Conservation (phyloP, 2,329 filamentous ascomycete species). For the Ascosphaera aggregata region DNA sequence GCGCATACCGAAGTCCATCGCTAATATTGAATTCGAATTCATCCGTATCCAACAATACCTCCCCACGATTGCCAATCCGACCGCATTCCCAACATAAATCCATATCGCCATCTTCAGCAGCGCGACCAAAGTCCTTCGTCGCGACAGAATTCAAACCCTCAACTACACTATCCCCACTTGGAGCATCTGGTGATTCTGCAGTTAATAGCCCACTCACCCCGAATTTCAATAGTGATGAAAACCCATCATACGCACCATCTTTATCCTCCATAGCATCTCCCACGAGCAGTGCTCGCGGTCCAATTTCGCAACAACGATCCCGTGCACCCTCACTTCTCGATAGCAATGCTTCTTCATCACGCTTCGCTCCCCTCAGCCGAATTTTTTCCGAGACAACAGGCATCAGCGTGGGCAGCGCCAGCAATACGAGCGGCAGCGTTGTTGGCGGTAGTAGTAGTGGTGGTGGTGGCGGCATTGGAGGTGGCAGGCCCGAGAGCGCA, state of each 20-base stretch:
- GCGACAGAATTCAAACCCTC: constrained; percentile 8
- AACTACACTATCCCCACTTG: constrained; percentile 11
- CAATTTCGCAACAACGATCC: neutral
- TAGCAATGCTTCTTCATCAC: neutral
- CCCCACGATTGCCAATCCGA: constrained; percentile 3
- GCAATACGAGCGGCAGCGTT: neutral
- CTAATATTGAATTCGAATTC: constrained; percentile 12
- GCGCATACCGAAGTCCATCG: neutral
- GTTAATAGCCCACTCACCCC: constrained; percentile 5
- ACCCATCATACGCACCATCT: neutral
- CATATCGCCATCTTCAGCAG: constrained; percentile 23
- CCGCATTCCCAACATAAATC: constrained; percentile 11
- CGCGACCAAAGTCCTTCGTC: constrained; percentile 14
- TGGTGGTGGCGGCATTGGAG: neutral
- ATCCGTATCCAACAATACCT: neutral
- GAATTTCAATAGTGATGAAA: neutral
- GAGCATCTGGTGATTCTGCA: constrained; percentile 9
- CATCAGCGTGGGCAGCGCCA: neutral
- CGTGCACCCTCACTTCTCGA: neutral
- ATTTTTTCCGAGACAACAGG: constrained; percentile 49
- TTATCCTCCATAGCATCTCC: neutral
- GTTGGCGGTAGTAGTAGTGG: neutral
- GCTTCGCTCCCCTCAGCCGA: constrained; percentile 21
- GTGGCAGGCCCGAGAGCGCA: constrained; percentile 38
- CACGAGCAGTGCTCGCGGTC: neutral